Evolutionary conservation across 805 yeast genomes (phyloP), one percentile per base, ranked within the genome.

Genomic region (Yarrowia sp.): DNA sequence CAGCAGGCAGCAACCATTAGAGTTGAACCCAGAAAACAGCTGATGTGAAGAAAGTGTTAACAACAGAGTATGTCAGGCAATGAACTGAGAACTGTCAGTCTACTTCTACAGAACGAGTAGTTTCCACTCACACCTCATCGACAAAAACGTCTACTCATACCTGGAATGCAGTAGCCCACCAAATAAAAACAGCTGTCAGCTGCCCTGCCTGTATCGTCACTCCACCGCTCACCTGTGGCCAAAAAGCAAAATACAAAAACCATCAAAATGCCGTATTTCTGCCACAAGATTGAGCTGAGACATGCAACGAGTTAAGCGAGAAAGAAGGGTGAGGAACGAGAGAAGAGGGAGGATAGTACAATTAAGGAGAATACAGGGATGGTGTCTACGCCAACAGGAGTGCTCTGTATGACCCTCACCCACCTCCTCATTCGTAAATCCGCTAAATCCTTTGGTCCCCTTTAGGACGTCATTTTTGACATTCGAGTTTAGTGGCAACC

Each of bases 81-180:
- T n/a, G n/a, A n/a, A n/a, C n/a, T n/a, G n/a, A n/a, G n/a, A n/a
- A n/a, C n/a, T n/a, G n/a, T n/a, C n/a, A n/a, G n/a, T n/a, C n/a
- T n/a, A n/a, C n/a, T n/a, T 26, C 7, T 26, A 26, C 7, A 3
- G 4, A 5, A 26, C 4, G 32, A 26, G 7, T 3, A 2, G 19
- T 19, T 19, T 42, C 3, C 3, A n/a, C 19, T 5, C 3, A 16
- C 1, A 45, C 48, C 26, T 45, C 48, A 5, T 26, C 32, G 32
- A 26, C 32, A 26, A 26, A 26, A 26, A 26, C 32, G 32, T 26
- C 32, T 5, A 26, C 32, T 5, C 32, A 5, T 3, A 3, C 32
- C 26, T 32, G 19, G 9, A 32, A 15, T 49, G 55, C 55, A 49
- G 55, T 49, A 49, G 55, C 55, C 55, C 55, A 49, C 55, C 55